A percentile compares a stretch with the other conserved stretches of the same genome.
These are phyloP conservation scores for Chlamydomonas sp. DNA, from an alignment of 139 green algal genomes.

Conservation along the genomic window DNA sequence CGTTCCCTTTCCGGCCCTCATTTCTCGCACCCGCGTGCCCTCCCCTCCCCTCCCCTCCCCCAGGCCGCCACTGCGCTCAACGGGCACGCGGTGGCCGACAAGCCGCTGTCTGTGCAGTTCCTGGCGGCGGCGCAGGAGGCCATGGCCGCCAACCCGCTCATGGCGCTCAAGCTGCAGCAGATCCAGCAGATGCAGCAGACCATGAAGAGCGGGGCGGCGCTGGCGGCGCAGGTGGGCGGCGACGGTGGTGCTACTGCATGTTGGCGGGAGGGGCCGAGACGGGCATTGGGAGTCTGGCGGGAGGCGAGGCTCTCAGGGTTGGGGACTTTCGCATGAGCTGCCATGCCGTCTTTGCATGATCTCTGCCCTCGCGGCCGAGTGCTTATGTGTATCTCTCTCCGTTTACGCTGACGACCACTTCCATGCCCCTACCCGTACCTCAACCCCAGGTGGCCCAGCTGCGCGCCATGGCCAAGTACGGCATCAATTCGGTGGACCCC, in stretches of 20 bases:
- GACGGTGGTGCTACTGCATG: background rate
- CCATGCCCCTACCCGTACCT: background rate
- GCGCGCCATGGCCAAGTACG: constrained; percentile 36
- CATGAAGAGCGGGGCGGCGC: constrained; percentile 35
- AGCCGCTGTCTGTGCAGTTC: constrained; percentile 41
- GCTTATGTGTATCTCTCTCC: background rate
- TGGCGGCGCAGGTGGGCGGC: constrained; percentile 24
- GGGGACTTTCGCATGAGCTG: background rate
- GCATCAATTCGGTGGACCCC: constrained; percentile 12
- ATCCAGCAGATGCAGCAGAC: constrained; percentile 45
- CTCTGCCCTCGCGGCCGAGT: background rate
- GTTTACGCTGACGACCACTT: background rate
- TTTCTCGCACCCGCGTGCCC: background rate
- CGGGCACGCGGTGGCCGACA: constrained; percentile 41
- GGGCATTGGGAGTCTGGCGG: background rate
- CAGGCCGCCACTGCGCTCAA: constrained; percentile 34
- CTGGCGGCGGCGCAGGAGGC: constrained; percentile 27
- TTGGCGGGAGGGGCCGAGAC: background rate
- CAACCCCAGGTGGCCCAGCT: constrained; percentile 37
- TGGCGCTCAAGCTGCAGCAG: constrained; percentile 54
- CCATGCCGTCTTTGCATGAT: background rate
- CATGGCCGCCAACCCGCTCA: constrained; percentile 31
- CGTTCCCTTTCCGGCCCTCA: too few species aligned
- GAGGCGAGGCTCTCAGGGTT: background rate
- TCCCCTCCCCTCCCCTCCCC: background rate